These are phyloP conservation scores for Saposhnikovia divaricata DNA, from an alignment of 129 eudicot species.

Conservation along the genomic window DNA sequence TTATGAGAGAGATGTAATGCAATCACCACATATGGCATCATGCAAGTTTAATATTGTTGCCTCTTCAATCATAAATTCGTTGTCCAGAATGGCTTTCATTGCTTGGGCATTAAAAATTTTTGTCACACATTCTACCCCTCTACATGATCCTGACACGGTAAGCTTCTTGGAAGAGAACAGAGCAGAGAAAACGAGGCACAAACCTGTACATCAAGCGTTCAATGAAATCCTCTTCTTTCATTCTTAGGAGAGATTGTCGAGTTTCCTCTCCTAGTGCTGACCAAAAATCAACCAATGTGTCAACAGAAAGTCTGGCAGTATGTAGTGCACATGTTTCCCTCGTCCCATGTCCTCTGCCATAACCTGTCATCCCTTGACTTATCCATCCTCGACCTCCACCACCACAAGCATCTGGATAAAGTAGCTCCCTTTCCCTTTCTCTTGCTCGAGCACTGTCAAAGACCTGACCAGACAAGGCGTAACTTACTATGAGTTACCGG, in stretches of 20 bases:
- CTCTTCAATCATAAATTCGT: background rate
- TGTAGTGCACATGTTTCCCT: conserved; percentile 97
- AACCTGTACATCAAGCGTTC: conserved; percentile 90
- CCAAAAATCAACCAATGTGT: conserved; percentile 97
- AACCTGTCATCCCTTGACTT: conserved; percentile 85
- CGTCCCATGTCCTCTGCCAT: conserved; percentile 90
- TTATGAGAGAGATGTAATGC: background rate
- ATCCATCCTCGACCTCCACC: conserved; percentile 98
- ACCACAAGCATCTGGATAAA: conserved; percentile 99
- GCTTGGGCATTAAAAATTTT: background rate
- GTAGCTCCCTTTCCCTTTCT: conserved; percentile 81
- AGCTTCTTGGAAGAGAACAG: background rate
- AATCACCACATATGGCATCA: background rate
- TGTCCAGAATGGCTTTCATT: background rate
- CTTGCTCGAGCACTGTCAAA: conserved; percentile 90
- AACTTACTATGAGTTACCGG: conserved; percentile 16
- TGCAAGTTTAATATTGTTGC: background rate
- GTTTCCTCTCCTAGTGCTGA: conserved; percentile 95
- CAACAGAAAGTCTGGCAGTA: conserved; percentile 91
- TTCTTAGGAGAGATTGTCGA: conserved; percentile 68
- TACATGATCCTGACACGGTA: background rate
- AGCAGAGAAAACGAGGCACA: conserved; percentile 10
- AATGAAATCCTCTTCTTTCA: conserved; percentile 98
- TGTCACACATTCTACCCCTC: background rate
- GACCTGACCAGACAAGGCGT: conserved; percentile 47